Evolutionary conservation across 345 rosid genomes (phyloP).

Genomic region (Durio zibethinus): DNA sequence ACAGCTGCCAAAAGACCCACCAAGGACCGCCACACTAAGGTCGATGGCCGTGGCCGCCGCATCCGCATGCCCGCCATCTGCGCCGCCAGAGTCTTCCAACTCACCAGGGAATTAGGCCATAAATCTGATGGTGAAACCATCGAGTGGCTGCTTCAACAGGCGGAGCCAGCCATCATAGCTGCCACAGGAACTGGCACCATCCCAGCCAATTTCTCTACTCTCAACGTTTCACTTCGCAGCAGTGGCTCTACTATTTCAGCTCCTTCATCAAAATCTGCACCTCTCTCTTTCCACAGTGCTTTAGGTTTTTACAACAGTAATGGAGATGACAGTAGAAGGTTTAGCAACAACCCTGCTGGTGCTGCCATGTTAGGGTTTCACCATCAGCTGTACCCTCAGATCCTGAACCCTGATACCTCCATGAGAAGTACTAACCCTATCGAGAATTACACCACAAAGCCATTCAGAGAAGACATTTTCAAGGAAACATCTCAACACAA

Average conservation of each 20-base stretch:
- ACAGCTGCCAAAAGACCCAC: constrained; percentile 45
- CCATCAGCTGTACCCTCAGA: constrained; percentile 51
- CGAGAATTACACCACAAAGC: constrained; percentile 38
- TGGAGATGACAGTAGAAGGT: constrained; percentile 28
- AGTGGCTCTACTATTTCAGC: constrained; percentile 55
- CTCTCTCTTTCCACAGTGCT: constrained; percentile 52
- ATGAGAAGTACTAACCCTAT: constrained; percentile 17
- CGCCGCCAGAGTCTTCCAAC: constrained; percentile 80
- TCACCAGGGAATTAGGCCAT: constrained; percentile 70
- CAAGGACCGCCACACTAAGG: constrained; percentile 82
- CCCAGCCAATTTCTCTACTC: constrained; percentile 80
- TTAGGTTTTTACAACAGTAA: constrained; percentile 41
- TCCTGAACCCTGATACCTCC: constrained; percentile 32
- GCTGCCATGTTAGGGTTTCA: constrained; percentile 50
- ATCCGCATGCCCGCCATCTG: constrained; percentile 87
- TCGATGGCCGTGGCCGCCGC: constrained; percentile 81
- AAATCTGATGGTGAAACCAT: constrained; percentile 86
- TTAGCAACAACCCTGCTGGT: constrained; percentile 25
- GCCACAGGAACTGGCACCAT: constrained; percentile 83
- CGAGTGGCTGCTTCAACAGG: constrained; percentile 82
- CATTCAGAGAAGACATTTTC: constrained; percentile 65
- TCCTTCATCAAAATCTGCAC: constrained; percentile 54
- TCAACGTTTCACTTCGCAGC: constrained; percentile 66
- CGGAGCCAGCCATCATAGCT: constrained; percentile 72
- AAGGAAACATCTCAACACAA: constrained; percentile 38